Conservation (phyloP, 495 filamentous ascomycete genomes). For the Hypoxylon crocopeplum region DNA sequence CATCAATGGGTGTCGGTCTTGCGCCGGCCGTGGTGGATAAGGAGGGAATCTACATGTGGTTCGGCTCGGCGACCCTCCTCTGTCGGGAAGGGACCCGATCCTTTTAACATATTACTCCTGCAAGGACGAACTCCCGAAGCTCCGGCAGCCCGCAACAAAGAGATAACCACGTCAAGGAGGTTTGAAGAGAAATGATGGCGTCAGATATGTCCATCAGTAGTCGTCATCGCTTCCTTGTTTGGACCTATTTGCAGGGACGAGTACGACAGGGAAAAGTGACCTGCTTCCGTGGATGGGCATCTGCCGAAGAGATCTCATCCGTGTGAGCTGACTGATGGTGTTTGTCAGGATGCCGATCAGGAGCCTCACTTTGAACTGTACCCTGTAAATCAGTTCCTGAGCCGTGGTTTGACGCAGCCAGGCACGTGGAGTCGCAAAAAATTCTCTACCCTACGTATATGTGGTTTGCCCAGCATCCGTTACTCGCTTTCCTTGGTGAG, state of each 20-base stretch:
- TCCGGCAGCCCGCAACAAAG: conserved; percentile 1
- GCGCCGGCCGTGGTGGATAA: not conserved
- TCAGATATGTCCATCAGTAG: conserved; percentile 3
- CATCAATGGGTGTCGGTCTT: conserved; percentile 11
- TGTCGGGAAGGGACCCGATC: conserved; percentile 2
- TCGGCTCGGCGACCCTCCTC: conserved; percentile 19
- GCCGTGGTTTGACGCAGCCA: conserved; percentile 24
- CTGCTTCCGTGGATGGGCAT: conserved; percentile 1
- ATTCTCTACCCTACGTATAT: conserved; percentile 5
- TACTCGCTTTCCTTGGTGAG: conserved; percentile 25
- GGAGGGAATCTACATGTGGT: conserved; percentile 2
- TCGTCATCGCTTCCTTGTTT: conserved; percentile 15
- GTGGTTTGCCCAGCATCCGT: conserved; percentile 20
- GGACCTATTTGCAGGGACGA: conserved; percentile 17
- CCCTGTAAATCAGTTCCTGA: conserved; percentile 30
- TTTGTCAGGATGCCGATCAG: conserved; percentile 27
- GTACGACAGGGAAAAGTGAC: conserved; percentile 10
- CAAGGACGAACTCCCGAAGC: not conserved
- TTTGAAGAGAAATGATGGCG: conserved; percentile 15
- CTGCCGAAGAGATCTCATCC: conserved; percentile 16
- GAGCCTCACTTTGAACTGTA: conserved; percentile 31
- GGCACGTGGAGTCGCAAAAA: conserved; percentile 27
- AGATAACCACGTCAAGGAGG: not conserved
- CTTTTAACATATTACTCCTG: conserved; percentile 13
- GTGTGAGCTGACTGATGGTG: conserved; percentile 10